Evolutionary conservation across 2,329 filamentous ascomycete species (phyloP).

Genomic region (Byssothecium circinans): DNA sequence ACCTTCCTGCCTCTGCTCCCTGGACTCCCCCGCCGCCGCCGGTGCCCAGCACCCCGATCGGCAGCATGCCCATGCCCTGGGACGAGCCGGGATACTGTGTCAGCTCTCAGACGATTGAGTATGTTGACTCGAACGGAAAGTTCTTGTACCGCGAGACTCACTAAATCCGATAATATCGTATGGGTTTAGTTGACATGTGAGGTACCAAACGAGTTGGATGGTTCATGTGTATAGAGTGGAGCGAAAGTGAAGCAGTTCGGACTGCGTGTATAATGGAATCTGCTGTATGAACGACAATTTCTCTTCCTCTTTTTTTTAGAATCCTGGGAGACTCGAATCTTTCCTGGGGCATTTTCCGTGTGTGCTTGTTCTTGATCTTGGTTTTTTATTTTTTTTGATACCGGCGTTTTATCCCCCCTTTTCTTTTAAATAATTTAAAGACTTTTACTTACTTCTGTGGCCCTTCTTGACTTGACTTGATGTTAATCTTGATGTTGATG

Average conservation of each 20-base stretch:
- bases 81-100: slow-evolving; percentile 36
- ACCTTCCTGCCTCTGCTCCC: slow-evolving; percentile 34
- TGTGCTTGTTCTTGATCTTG: too few relatives aligned
- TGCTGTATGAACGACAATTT: neutral
- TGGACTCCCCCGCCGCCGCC: slow-evolving; percentile 30
- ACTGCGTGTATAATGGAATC: neutral
- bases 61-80: slow-evolving; percentile 14
- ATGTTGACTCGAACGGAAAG: slow-evolving; percentile 37
- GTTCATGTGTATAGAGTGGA: neutral
- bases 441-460: neutral
- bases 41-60: slow-evolving; percentile 6
- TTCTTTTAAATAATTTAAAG: neutral
- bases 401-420: neutral
- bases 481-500: too few relatives aligned
- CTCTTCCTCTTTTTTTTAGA: slow-evolving; percentile 5
- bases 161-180: too few relatives aligned
- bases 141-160: slow-evolving; percentile 29
- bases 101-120: slow-evolving; percentile 35
- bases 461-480: neutral
- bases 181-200: too few relatives aligned
- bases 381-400: neutral
- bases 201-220: neutral
- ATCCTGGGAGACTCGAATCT: neutral
- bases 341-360: neutral
- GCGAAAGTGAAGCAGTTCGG: too few relatives aligned